Base-by-base conservation (phyloP, 148 eudicot species). In the Fagopyrum esculentum region DNA sequence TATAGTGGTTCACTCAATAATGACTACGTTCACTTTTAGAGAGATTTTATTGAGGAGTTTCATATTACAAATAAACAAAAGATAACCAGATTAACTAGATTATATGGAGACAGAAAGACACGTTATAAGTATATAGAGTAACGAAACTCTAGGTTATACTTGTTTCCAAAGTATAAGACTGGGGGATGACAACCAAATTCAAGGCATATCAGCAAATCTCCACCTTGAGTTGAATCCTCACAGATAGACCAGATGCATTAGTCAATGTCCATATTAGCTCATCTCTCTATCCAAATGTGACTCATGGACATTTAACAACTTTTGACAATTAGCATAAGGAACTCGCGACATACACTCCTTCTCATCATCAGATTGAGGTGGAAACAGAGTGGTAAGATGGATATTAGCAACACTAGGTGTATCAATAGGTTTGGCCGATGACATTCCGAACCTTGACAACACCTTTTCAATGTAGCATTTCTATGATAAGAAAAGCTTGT, bases 261-360 rank as follows among this genome's bases (percentile, higher is more conserved):
- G 52, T 19, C 72, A 69, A 2, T 26, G 45, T 5, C 7, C 26
- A 22, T 22, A 26, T 6, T 11, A 26, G 44, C 44, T 69, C 5
- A 15, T 9, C 9, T 44, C 12, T 9, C 45, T 7, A 26, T 7
- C 2, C 6, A 69, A 47, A 69, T 2, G 11, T 26, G 45, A 0
- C 45, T 13, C 15, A 69, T 11, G 44, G 72, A 5, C 2, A 16
- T 47, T 9, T 69, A 6, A 9, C 72, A 30, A 6, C 48, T 69
- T 26, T 6, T 13, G 3, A 70, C 17, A 44, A 73, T 73, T 73
- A 63, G 76, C 43, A 50, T 49, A 73, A 17, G 63, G 63, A 60
- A 45, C 63, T 55, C 19, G 47, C 19, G 54, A 17, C 82, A 80
- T 80, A 30, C 40, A 80, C 73, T 69, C 75, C 76, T 60, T 63